Percentiles rank a stretch among this genome's conserved stretches.
Evolutionary conservation across 2,329 filamentous ascomycete genomes (phyloP).

Genomic region (Aspergillus amoenus): DNA sequence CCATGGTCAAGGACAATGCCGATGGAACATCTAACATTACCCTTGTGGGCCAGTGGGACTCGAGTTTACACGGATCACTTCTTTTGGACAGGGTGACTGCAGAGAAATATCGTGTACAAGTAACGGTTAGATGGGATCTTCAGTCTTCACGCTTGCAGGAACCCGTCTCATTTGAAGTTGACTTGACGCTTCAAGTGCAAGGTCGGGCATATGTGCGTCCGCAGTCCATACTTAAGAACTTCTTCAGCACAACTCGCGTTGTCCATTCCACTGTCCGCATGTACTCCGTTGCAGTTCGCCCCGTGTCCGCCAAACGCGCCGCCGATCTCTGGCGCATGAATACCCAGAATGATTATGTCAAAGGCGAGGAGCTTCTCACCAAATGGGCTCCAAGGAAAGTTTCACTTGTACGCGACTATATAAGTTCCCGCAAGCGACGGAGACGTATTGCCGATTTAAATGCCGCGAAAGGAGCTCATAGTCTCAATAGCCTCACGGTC

Average conservation of each 20-base stretch:
- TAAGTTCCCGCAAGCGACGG: constrained; percentile 71
- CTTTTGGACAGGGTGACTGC: constrained; percentile 88
- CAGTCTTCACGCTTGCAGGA: constrained; percentile 79
- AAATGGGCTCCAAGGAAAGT: constrained; percentile 89
- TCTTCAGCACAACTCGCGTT: constrained; percentile 82
- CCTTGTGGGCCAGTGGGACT: constrained; percentile 93
- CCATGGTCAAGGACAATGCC: constrained; percentile 77
- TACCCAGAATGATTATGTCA: constrained; percentile 91
- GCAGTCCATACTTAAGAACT: constrained; percentile 78
- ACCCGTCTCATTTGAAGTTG: constrained; percentile 81
- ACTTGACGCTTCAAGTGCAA: constrained; percentile 78
- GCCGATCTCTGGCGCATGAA: constrained; percentile 96
- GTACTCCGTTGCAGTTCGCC: constrained; percentile 82
- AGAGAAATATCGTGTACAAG: constrained; percentile 89
- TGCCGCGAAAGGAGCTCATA: constrained; percentile 51
- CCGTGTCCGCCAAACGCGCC: constrained; percentile 84
- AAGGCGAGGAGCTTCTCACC: constrained; percentile 83
- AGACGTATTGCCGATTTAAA: constrained; percentile 77
- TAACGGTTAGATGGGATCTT: constrained; percentile 84
- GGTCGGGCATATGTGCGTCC: constrained; percentile 82
- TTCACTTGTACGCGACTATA: constrained; percentile 85
- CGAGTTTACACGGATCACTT: constrained; percentile 86
- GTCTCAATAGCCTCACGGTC: constrained; percentile 37
- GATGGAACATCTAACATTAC: constrained; percentile 88
- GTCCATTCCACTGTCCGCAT: constrained; percentile 84